Base-by-base conservation (phyloP, 495 filamentous ascomycete genomes). In the Penicillium steckii region DNA sequence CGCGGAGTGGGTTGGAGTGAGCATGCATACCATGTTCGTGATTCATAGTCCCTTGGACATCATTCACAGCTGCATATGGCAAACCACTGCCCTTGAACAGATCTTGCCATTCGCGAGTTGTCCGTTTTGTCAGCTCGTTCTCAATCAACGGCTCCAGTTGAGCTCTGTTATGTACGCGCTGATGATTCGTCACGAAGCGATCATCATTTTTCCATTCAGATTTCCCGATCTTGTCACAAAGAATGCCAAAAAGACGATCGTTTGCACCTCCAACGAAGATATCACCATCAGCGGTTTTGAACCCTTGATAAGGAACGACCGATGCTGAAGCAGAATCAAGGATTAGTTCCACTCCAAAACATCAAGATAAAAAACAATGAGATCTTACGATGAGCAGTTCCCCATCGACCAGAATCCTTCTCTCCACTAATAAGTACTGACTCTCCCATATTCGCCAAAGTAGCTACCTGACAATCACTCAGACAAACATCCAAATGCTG, bases 61-160 rank as follows among this genome's bases (percentile, higher is more conserved):
- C 91, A 60, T 96, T 96, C 49, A 97, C 84, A 0, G 93, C 87
- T 7, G 91, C 88, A 70, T 96, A 96, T 7, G 93, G 93, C 82
- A 96, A 81, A 10, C 93, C 92, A 52, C 85, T 87, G 22, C 87
- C 89, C 56, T 96, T 88, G 25, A 97, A 82, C 7, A 92, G 70
- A 0, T 87, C 79, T 9, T 96, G 71, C 93, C 93, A 97, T 60
- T 95, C 86, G 48, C 81, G 69, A 1, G 91, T 96, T 3, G 88
- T 95, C 73, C 85, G 90, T 55, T 83, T 82, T 29, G 68, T 64
- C 8, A 87, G 91, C 50, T 86, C 81, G 22, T 70, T 70, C 57
- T 90, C 87, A 37, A 97, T 90, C 56, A 88, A 68, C 1, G 67
- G 68, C 58, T 95, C 89, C 5, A 97, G 79, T 48, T 80, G 77